Percentiles rank a stretch among this genome's conserved stretches.
These are phyloP conservation scores for Chalciporus sphaerocephalus DNA, from an alignment of 768 basidiomycete species.

Conservation along the genomic window DNA sequence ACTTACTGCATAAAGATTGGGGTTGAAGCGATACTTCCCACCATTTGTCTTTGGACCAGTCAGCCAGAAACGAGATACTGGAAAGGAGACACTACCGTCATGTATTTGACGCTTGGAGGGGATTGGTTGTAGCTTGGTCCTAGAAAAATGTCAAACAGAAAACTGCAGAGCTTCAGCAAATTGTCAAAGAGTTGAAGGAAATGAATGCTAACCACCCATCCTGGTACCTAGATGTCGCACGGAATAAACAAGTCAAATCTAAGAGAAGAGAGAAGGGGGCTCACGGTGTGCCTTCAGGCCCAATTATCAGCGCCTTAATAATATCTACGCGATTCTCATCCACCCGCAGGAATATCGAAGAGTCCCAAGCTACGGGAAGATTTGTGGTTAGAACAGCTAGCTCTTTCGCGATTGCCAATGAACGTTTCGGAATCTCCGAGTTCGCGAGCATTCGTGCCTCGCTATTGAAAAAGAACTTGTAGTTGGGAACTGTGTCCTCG, in stretches of 20 bases:
- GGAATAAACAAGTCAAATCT: slow-evolving; percentile 5
- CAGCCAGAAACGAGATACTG: slow-evolving; percentile 6
- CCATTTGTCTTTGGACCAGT: slow-evolving; percentile 62
- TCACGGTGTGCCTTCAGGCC: slow-evolving; percentile 91
- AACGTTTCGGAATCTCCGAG: slow-evolving; percentile 86
- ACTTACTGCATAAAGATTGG: slow-evolving; percentile 86
- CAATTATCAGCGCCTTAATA: slow-evolving; percentile 88
- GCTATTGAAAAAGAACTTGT: slow-evolving; percentile 77
- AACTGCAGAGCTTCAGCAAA: slow-evolving; percentile 34
- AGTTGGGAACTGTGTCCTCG: slow-evolving; percentile 60
- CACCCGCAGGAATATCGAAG: slow-evolving; percentile 87
- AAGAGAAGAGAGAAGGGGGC: slow-evolving; percentile 26
- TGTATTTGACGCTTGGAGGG: slow-evolving; percentile 73
- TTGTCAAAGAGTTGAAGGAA: not conserved
- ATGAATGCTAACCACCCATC: slow-evolving; percentile 73
- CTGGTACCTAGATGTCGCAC: slow-evolving; percentile 53
- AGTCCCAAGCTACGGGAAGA: slow-evolving; percentile 92
- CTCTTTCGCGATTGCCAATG: slow-evolving; percentile 95
- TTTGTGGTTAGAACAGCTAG: slow-evolving; percentile 92
- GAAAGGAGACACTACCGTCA: slow-evolving; percentile 40
- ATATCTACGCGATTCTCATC: slow-evolving; percentile 90
- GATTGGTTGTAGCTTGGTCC: slow-evolving; percentile 83
- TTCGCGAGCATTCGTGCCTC: slow-evolving; percentile 82
- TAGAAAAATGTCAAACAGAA: slow-evolving; percentile 89
- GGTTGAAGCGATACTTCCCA: slow-evolving; percentile 88